Percentiles rank a stretch among this genome's conserved stretches.
phyloP scores from a whole-genome alignment of 495 filamentous ascomycete species.

The Stereocaulon alpinum region DNA sequence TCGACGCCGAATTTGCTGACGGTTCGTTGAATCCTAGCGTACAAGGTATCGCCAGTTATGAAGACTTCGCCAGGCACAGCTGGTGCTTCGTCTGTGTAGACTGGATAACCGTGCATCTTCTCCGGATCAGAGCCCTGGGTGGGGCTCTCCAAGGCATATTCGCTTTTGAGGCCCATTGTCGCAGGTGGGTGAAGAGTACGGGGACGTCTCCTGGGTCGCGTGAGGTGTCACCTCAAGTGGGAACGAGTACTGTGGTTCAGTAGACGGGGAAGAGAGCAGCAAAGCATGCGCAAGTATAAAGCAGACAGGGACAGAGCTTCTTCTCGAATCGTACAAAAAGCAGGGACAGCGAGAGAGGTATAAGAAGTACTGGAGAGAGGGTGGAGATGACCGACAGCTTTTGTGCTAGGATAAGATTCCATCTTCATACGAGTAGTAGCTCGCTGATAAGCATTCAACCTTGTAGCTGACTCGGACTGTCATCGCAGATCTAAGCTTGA shows the following conservation, averaged over 20 bases:
- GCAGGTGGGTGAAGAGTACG: constrained; percentile 11
- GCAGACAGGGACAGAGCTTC: background rate
- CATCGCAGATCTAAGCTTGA: constrained; percentile 1
- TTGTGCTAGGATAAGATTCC: background rate
- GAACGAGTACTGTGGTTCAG: background rate
- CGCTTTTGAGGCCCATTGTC: constrained; percentile 20
- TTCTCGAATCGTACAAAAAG: background rate
- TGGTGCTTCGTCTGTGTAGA: constrained; percentile 41
- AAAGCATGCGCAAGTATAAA: background rate
- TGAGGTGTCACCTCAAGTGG: constrained; percentile 12
- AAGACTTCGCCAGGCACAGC: constrained; percentile 54
- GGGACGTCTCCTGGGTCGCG: constrained; percentile 16
- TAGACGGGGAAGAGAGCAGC: background rate
- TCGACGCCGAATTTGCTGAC: constrained; percentile 64
- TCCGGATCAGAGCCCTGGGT: constrained; percentile 16
- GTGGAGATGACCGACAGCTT: constrained; percentile 20
- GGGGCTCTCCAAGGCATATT: constrained; percentile 15
- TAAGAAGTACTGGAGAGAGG: background rate
- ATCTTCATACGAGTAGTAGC: constrained; percentile 3
- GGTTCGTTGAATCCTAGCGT: constrained; percentile 58
- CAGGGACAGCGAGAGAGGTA: constrained; percentile 5
- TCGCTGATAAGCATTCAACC: constrained; percentile 8
- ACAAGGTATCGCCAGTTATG: constrained; percentile 47
- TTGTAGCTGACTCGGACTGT: background rate
- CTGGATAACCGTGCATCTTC: constrained; percentile 18